phyloP scores from a whole-genome alignment of 805 yeast genomes.

The Metschnikowia picachoensis region DNA sequence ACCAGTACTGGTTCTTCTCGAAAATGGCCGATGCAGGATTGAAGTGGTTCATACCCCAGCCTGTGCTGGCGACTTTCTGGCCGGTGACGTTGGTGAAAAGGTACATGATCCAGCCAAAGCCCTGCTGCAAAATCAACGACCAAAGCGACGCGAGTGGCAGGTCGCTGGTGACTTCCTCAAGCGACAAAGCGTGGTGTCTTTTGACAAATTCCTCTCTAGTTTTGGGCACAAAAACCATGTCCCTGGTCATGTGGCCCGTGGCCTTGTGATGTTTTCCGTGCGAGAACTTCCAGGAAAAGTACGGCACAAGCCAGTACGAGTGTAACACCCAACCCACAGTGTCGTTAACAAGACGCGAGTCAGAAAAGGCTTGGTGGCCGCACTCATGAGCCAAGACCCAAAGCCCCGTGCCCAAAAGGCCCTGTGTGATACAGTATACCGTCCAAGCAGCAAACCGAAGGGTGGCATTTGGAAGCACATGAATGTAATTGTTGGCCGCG shows the following conservation, averaged over 20 bases:
- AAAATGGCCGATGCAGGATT: conserved; percentile 71
- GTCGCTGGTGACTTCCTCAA: conserved; percentile 64
- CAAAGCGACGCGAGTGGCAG: conserved; percentile 65
- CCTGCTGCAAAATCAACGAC: conserved; percentile 60
- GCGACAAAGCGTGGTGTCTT: conserved; percentile 30
- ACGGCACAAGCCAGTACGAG: conserved; percentile 75
- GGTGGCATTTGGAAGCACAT: conserved; percentile 24
- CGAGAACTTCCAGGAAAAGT: conserved; percentile 80
- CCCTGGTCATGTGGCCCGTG: conserved; percentile 77
- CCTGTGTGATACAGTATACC: conserved; percentile 49
- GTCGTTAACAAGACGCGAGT: conserved; percentile 69
- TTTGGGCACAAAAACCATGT: conserved; percentile 80
- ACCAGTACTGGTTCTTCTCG: conserved; percentile 69
- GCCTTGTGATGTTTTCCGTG: conserved; percentile 91
- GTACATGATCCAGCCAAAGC: conserved; percentile 73
- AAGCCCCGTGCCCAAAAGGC: conserved; percentile 69
- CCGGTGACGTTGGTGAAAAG: conserved; percentile 73
- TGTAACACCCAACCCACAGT: conserved; percentile 81
- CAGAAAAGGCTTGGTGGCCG: conserved; percentile 84
- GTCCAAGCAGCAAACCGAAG: conserved; percentile 59
- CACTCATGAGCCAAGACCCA: conserved; percentile 92
- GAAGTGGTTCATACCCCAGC: conserved; percentile 60
- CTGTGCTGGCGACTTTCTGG: conserved; percentile 49
- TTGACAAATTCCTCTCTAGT: conserved; percentile 54
- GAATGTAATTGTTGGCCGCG: conserved; percentile 53